Base-by-base conservation (phyloP, 176 grass and related monocot genomes). In the Bothriochloa decipiens region DNA sequence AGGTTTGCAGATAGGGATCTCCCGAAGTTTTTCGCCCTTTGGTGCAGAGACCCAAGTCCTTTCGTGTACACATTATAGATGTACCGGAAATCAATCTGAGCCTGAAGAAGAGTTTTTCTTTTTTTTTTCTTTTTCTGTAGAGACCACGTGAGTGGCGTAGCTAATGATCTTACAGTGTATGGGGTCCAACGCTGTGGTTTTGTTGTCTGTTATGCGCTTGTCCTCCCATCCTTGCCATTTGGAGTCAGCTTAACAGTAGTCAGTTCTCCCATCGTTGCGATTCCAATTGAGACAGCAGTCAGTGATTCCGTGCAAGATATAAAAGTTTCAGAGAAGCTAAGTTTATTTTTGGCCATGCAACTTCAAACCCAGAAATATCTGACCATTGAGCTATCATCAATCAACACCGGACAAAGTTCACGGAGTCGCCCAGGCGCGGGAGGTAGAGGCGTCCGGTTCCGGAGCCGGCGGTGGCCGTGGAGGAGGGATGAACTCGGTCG, bases 1-100 rank as follows among this genome's bases (percentile, higher is more conserved):
- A 69, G 67, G 17, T 40, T 61, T 55, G 6, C 86, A 88, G 86
- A 43, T 79, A 69, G 67, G 17, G 23, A 65, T 73, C 32, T 10
- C 25, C 81, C 43, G 63, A 26, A 55, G 57, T 13, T 45, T 68
- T 75, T 49, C 23, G 26, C 12, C 33, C n/a, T 35, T 82, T 45
- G 16, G 11, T 64, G 42, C 64, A 25, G 47, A 33, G 4, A 40
- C 35, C 22, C 22, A 71, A 82, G 53, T 26, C 58, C 41, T 70
- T 77, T 20, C 9, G 27, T 11, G 4, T 61, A 10, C 32, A n/a
- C 25, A 45, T 6, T 72, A 26, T 72, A 26, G 10, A 47, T 72
- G 52, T 64, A 50, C 66, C 8, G 15, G 62, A 32, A 23, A 70
- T 71, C 12, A 22, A 83, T 58, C 29, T 78, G 67, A 72, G 53